phyloP scores from a whole-genome alignment of 2,329 filamentous ascomycete species.

The Sclerotiophoma versabilis region DNA sequence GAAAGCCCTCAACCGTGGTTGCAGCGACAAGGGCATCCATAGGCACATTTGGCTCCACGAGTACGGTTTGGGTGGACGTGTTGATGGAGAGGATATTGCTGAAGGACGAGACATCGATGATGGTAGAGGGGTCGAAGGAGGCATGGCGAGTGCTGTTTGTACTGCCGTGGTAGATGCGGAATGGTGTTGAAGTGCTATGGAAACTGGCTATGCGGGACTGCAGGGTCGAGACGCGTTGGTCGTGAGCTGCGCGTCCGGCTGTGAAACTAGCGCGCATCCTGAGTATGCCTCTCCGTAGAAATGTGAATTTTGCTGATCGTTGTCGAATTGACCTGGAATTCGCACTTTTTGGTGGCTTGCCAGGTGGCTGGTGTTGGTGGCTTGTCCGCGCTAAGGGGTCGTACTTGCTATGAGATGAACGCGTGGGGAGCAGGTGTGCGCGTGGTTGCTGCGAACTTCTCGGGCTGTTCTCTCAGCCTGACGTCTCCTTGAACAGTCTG shows the following conservation, averaged over 20 bases:
- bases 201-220: slow-evolving; percentile 33
- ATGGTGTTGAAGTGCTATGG: slow-evolving; percentile 35
- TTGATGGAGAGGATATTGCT: slow-evolving; percentile 69
- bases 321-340: too few species aligned
- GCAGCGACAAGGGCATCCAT: slow-evolving; percentile 70
- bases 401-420: not conserved
- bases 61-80: slow-evolving; percentile 57
- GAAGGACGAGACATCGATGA: slow-evolving; percentile 71
- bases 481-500: not conserved
- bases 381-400: slow-evolving; percentile 1
- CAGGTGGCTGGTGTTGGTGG: slow-evolving; percentile 1
- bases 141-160: slow-evolving; percentile 75
- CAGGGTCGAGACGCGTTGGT: slow-evolving; percentile 30
- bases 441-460: not conserved
- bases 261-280: too few species aligned
- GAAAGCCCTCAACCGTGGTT: slow-evolving; percentile 61
- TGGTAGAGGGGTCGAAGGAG: slow-evolving; percentile 40
- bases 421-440: not conserved
- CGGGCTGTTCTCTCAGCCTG: not conserved
- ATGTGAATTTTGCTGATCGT: not conserved
- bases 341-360: not conserved
- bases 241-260: slow-evolving; percentile 18
- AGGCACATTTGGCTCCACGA: slow-evolving; percentile 73
- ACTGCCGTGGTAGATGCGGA: slow-evolving; percentile 71
- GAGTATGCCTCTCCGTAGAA: not conserved